Base-by-base conservation (phyloP, 164 flowering plant species). In the Piper longum region DNA sequence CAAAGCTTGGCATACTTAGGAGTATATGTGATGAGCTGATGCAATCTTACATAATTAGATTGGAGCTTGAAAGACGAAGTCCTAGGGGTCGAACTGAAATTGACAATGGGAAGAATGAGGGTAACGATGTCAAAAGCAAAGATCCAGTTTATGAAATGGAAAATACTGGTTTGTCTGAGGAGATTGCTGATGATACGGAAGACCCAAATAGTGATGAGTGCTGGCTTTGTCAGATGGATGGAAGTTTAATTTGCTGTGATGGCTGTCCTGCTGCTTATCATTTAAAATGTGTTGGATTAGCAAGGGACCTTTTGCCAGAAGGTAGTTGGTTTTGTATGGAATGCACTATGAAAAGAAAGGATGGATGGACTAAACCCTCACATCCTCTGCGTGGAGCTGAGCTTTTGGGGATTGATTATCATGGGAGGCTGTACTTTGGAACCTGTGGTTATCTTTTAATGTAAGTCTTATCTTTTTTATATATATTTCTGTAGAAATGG, bases 221-320 rank as follows among this genome's bases (percentile, higher is more conserved):
- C 71, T 86, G 96, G 70, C 86, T 95, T 14, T 95, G 98, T 74
- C 87, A 82, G 80, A 87, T 91, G 97, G 99, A 89, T 73, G 99
- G 98, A 39, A 84, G 61, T 77, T 80, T 95, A 73, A 82, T 95
- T 62, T 95, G 98, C 66, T 91, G 98, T 80, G 99, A 95, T 81
- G 98, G 99, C 59, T 95, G 99, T 68, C 98, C 98, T 72, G 97
- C 98, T 74, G 96, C 99, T 54, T 95, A 80, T 71, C 99, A 91
- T 80, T 77, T 86, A 56, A 86, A 82, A 69, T 95, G 98, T 67
- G 93, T 91, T 3, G 99, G 98, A 64, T 80, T 87, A 73, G 71
- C 78, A 39, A 78, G 67, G 69, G 84, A 75, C 70, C 79, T 76
- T 70, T 79, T 95, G 80, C 96, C 98, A 17, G 95, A 91, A 65